These are phyloP conservation scores for Colletotrichum karsti DNA, from an alignment of 2,329 filamentous ascomycete species.

Conservation along the genomic window DNA sequence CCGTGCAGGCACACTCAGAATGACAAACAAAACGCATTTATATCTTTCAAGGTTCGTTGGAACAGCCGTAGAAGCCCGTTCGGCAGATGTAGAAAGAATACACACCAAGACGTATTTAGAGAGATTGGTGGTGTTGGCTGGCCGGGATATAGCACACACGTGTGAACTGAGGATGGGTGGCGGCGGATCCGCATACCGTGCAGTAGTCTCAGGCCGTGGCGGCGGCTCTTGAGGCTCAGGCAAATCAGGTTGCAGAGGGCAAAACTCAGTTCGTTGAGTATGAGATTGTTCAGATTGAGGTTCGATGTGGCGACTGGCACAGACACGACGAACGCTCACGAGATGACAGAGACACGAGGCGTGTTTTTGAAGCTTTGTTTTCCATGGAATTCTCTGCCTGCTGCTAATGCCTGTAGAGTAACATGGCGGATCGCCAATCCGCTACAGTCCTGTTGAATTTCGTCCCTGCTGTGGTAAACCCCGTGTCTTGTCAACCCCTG, in stretches of 20 bases:
- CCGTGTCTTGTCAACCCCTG: background rate
- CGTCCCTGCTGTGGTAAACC: background rate
- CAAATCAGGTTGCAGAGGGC: too few relatives aligned
- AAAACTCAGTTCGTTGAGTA: too few relatives aligned
- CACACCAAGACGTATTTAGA: background rate
- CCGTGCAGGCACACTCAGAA: background rate
- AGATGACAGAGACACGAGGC: too few relatives aligned
- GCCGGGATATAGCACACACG: background rate
- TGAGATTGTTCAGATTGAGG: too few relatives aligned
- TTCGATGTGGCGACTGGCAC: too few relatives aligned
- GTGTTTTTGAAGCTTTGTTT: too few relatives aligned
- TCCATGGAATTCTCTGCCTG: background rate
- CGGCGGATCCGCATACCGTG: background rate
- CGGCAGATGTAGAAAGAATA: background rate
- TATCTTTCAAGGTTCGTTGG: background rate
- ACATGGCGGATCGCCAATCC: background rate
- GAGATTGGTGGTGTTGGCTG: background rate
- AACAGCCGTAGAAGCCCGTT: constrained; percentile 17
- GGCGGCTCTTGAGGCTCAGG: background rate
- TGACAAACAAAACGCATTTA: background rate
- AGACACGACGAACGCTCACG: too few relatives aligned
- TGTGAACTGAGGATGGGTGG: background rate
- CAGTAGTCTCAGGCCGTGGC: background rate
- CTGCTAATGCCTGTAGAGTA: background rate
- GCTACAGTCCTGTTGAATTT: background rate